Percentiles rank a stretch among this genome's conserved stretches.
These are phyloP conservation scores for Solanum sejunctum DNA, from an alignment of 257 asterid species.

Conservation along the genomic window DNA sequence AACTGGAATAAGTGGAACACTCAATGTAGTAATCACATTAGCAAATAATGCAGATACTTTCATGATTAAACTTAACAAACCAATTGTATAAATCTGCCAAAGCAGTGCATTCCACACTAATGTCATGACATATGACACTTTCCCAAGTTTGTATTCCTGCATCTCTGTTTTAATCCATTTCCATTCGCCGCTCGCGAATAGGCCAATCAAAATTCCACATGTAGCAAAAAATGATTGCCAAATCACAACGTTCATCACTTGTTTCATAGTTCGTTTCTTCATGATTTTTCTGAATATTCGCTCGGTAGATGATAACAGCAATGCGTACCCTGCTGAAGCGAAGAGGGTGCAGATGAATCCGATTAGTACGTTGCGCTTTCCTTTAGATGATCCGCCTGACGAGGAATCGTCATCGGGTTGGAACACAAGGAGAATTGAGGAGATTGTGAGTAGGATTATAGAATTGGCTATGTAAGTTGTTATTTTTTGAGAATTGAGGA, in stretches of 20 bases:
- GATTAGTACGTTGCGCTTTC: neutral
- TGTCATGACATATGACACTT: slow-evolving; percentile 11
- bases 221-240: slow-evolving; percentile 19
- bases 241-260: slow-evolving; percentile 12
- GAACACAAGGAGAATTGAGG: slow-evolving; percentile 17
- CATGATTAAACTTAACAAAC: slow-evolving; percentile 20
- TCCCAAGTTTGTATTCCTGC: slow-evolving; percentile 20
- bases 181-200: slow-evolving; percentile 39
- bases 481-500: slow-evolving; percentile 25
- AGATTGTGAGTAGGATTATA: slow-evolving; percentile 24
- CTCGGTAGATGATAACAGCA: slow-evolving; percentile 12
- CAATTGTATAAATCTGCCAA: slow-evolving; percentile 30
- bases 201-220: neutral
- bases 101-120: slow-evolving; percentile 18
- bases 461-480: slow-evolving; percentile 21
- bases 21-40: slow-evolving; percentile 46
- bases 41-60: slow-evolving; percentile 49
- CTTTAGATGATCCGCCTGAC: neutral
- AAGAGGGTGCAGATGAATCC: slow-evolving; percentile 26
- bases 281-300: slow-evolving; percentile 14
- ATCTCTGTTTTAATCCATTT: slow-evolving; percentile 15
- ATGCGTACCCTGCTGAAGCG: slow-evolving; percentile 17
- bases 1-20: slow-evolving; percentile 54
- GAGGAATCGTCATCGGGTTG: slow-evolving; percentile 7
- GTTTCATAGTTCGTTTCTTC: neutral